These are phyloP conservation scores for Xylaria sp. DNA, from an alignment of 2,329 filamentous ascomycete genomes.

Conservation along the genomic window DNA sequence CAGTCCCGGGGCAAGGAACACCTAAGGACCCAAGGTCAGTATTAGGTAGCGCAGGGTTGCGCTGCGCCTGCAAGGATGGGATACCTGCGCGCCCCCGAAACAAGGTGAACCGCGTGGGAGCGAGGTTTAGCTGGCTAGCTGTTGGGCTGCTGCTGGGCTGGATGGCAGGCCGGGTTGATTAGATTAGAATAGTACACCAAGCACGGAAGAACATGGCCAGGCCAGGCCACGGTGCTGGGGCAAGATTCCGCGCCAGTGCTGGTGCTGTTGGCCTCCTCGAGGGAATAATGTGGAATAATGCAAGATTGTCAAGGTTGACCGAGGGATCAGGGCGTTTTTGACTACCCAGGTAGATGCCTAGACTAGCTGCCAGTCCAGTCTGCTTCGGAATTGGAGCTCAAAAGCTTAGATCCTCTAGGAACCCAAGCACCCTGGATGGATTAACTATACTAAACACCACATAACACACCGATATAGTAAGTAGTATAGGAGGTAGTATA, in stretches of 20 bases:
- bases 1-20: conserved; percentile 12
- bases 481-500: neutral
- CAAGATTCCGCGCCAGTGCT: conserved; percentile 6
- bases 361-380: conserved; percentile 26
- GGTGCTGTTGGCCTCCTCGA: conserved; percentile 3
- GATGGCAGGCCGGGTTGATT: neutral
- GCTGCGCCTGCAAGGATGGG: conserved; percentile 46
- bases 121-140: conserved; percentile 15
- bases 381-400: conserved; percentile 32
- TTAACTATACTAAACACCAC: conserved; percentile 14
- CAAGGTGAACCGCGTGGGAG: conserved; percentile 31
- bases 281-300: conserved; percentile 24
- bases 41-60: conserved; percentile 43
- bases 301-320: conserved; percentile 29
- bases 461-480: conserved; percentile 1
- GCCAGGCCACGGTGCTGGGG: neutral
- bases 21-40: conserved; percentile 32
- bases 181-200: neutral
- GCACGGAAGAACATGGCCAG: neutral
- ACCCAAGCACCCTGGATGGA: conserved; percentile 26
- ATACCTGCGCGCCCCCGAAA: conserved; percentile 32
- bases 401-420: conserved; percentile 35
- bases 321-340: conserved; percentile 28
- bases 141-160: conserved; percentile 8
- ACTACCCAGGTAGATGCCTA: conserved; percentile 10